Conservation (phyloP, 2,329 filamentous ascomycete species). For the Exophiala xenobiotica region DNA sequence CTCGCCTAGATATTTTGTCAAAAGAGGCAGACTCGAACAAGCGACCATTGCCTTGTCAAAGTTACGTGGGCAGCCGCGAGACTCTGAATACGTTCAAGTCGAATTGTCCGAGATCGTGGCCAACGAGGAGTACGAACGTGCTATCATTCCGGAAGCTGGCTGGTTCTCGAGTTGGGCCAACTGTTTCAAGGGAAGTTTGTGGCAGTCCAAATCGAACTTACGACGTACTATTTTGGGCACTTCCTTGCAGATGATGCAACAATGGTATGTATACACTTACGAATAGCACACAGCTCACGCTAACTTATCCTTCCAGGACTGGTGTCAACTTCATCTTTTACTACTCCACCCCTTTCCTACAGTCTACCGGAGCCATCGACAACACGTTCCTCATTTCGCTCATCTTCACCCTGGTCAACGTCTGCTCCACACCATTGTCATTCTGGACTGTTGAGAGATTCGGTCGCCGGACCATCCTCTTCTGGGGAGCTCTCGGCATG, state of each 20-base stretch:
- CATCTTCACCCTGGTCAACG: conserved; percentile 85
- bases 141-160: conserved; percentile 62
- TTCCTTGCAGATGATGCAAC: conserved; percentile 77
- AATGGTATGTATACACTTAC: conserved; percentile 40
- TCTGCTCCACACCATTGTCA: conserved; percentile 78
- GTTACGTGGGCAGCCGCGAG: conserved; percentile 70
- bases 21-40: conserved; percentile 66
- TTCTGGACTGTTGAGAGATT: conserved; percentile 83
- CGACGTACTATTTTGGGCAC: conserved; percentile 70
- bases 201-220: conserved; percentile 54
- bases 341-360: conserved; percentile 55
- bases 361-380: conserved; percentile 38
- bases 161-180: conserved; percentile 69
- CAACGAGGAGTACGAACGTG: conserved; percentile 81
- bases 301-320: conserved; percentile 46
- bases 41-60: conserved; percentile 63
- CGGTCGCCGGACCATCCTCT: conserved; percentile 76
- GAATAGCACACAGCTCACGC: background rate
- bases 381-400: conserved; percentile 82
- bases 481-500: conserved; percentile 79
- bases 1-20: conserved; percentile 82
- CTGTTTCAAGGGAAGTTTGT: conserved; percentile 59
- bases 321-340: conserved; percentile 94
- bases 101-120: conserved; percentile 84
- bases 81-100: conserved; percentile 72